Percentiles rank a stretch among this genome's conserved stretches.
phyloP scores from a whole-genome alignment of 2,329 filamentous ascomycete genomes.

The Colletotrichum agaves region DNA sequence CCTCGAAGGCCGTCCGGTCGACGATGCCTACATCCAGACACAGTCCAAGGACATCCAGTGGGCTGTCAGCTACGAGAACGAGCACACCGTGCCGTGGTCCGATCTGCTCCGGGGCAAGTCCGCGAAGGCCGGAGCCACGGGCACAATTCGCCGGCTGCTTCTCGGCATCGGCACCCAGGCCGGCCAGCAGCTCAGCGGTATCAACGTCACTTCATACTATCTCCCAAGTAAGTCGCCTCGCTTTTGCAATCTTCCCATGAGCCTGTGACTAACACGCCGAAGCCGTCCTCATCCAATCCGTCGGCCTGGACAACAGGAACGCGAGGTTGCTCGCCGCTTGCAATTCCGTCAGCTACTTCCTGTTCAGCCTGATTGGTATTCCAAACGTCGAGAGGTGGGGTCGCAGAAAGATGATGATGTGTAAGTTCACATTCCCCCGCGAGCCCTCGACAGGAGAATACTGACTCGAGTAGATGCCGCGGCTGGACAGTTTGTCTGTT shows the following conservation, averaged over 20 bases:
- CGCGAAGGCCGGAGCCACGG: slow-evolving; percentile 55
- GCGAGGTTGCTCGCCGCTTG: slow-evolving; percentile 63
- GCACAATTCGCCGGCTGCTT: slow-evolving; percentile 60
- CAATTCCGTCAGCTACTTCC: slow-evolving; percentile 48
- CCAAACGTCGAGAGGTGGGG: slow-evolving; percentile 54
- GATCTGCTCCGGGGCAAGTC: slow-evolving; percentile 60
- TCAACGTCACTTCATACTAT: slow-evolving; percentile 46
- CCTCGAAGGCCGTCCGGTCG: slow-evolving; percentile 40
- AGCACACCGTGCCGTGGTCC: slow-evolving; percentile 60
- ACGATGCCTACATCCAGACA: slow-evolving; percentile 42
- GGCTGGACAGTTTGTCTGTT: slow-evolving; percentile 62
- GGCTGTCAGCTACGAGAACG: slow-evolving; percentile 45
- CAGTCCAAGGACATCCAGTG: slow-evolving; percentile 46
- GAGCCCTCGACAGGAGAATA: neutral
- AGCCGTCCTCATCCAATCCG: slow-evolving; percentile 59
- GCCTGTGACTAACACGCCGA: slow-evolving; percentile 36
- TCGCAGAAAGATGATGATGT: slow-evolving; percentile 67
- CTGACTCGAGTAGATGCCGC: slow-evolving; percentile 48
- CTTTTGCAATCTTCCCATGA: no score
- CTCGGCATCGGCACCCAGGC: slow-evolving; percentile 58
- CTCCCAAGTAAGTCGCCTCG: slow-evolving; percentile 46
- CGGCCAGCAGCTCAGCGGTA: slow-evolving; percentile 44
- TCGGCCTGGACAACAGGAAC: slow-evolving; percentile 59
- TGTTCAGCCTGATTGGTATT: slow-evolving; percentile 43
- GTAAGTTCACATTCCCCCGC: slow-evolving; percentile 38